phyloP scores from a whole-genome alignment of 2,329 filamentous ascomycete genomes.

The Botrytis tulipae region DNA sequence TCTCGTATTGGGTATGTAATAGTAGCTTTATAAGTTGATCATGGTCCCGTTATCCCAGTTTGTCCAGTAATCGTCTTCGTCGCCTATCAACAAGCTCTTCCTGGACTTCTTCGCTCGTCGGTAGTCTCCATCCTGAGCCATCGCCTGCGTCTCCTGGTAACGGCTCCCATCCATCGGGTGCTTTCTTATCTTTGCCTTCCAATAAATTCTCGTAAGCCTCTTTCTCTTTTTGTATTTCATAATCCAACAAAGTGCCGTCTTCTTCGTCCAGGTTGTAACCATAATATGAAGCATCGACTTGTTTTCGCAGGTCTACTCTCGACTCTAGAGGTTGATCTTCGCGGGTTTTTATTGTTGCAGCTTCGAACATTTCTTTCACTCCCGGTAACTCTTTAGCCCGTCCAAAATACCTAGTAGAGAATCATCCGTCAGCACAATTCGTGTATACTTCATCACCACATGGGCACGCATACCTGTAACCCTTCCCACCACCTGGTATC shows the following conservation, averaged over 20 bases:
- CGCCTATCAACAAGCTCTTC: conserved; percentile 86
- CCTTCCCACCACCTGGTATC: conserved; percentile 71
- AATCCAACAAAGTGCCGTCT: conserved; percentile 74
- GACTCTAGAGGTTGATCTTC: conserved; percentile 63
- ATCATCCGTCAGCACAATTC: conserved; percentile 18
- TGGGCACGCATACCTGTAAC: conserved; percentile 76
- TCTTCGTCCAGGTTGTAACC: conserved; percentile 93
- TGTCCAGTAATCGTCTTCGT: conserved; percentile 79
- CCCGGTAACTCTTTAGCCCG: conserved; percentile 85
- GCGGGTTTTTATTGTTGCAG: conserved; percentile 58
- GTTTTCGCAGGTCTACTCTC: conserved; percentile 66
- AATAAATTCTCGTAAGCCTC: conserved; percentile 72
- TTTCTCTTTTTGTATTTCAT: conserved; percentile 80
- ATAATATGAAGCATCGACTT: conserved; percentile 93
- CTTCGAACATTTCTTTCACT: conserved; percentile 94
- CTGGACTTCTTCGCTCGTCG: conserved; percentile 89
- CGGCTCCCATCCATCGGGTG: conserved; percentile 73
- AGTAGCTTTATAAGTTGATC: neutral
- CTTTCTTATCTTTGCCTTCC: conserved; percentile 53
- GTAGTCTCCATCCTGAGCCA: conserved; percentile 77
- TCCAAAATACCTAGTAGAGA: conserved; percentile 80
- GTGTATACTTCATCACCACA: neutral
- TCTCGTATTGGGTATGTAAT: conserved; percentile 4
- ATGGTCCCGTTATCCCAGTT: conserved; percentile 43
- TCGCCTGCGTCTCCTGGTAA: conserved; percentile 86